Evolutionary conservation across 495 filamentous ascomycete species (phyloP).

Genomic region (Penicillium roqueforti): DNA sequence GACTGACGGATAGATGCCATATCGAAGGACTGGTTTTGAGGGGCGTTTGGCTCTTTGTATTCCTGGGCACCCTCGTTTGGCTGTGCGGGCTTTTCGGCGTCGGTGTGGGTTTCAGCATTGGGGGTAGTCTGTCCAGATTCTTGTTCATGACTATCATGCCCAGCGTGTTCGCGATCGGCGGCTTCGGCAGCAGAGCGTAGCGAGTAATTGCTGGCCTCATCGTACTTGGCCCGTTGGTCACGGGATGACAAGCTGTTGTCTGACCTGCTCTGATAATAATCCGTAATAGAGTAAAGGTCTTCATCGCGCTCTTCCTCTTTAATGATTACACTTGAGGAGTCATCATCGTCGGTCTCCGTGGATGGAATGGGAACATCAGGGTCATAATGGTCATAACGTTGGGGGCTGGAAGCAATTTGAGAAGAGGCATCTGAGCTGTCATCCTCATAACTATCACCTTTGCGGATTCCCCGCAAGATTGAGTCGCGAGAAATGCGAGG

Average conservation of each 20-base stretch:
- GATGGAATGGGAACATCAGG: conserved; percentile 85
- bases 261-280: conserved; percentile 46
- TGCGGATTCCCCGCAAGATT: conserved; percentile 82
- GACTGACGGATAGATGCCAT: conserved; percentile 50
- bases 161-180: conserved; percentile 7
- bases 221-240: conserved; percentile 39
- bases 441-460: conserved; percentile 55
- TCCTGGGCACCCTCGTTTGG: background rate
- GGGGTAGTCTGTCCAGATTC: conserved; percentile 35
- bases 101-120: conserved; percentile 6
- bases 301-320: conserved; percentile 60
- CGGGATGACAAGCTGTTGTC: conserved; percentile 46
- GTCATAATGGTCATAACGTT: conserved; percentile 57
- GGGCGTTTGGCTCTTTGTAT: background rate
- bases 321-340: conserved; percentile 59
- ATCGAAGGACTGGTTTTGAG: conserved; percentile 28
- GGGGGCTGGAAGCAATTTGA: conserved; percentile 51
- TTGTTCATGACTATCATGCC: background rate
- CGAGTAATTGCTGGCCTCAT: conserved; percentile 51
- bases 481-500: conserved; percentile 89
- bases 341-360: conserved; percentile 50
- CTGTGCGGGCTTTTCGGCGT: background rate
- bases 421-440: conserved; percentile 58
- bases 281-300: conserved; percentile 67
- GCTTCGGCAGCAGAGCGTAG: conserved; percentile 33